A percentile compares a stretch with the other conserved stretches of the same genome.
phyloP scores from a whole-genome alignment of 2,329 filamentous ascomycete species.

The Metarhizium robertsii region DNA sequence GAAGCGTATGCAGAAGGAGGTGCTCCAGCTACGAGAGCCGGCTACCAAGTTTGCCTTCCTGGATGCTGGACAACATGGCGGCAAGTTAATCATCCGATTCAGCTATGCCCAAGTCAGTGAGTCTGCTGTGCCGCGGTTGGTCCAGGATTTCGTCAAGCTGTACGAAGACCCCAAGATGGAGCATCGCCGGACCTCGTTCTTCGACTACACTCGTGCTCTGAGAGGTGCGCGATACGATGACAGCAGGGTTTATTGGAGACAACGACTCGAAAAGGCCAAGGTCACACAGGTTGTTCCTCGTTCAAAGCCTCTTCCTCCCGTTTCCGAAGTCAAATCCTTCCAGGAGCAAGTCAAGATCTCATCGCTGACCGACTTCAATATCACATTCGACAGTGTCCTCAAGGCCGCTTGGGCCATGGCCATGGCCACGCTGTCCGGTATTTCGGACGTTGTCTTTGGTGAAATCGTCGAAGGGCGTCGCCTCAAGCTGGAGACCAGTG shows the following conservation, averaged over 20 bases:
- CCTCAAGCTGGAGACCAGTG: slow-evolving; percentile 27
- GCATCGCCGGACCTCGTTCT: slow-evolving; percentile 32
- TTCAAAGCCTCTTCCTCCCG: slow-evolving; percentile 29
- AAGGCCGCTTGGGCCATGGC: slow-evolving; percentile 50
- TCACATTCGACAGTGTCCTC: slow-evolving; percentile 42
- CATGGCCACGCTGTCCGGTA: slow-evolving; percentile 38
- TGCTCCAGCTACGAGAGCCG: slow-evolving; percentile 32
- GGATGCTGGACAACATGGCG: slow-evolving; percentile 37
- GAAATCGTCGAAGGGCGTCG: slow-evolving; percentile 41
- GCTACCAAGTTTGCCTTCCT: slow-evolving; percentile 41
- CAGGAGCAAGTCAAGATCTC: slow-evolving; percentile 30
- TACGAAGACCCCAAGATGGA: slow-evolving; percentile 29
- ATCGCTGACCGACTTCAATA: slow-evolving; percentile 31
- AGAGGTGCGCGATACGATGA: slow-evolving; percentile 25
- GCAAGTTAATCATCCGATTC: slow-evolving; percentile 36
- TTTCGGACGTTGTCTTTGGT: slow-evolving; percentile 46
- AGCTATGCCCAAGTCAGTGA: slow-evolving; percentile 42
- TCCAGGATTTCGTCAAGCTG: slow-evolving; percentile 38
- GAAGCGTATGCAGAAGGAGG: slow-evolving; percentile 29
- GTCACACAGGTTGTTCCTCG: slow-evolving; percentile 38
- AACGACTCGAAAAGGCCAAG: slow-evolving; percentile 32
- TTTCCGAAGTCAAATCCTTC: slow-evolving; percentile 29
- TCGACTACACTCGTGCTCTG: slow-evolving; percentile 35
- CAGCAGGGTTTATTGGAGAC: slow-evolving; percentile 35
- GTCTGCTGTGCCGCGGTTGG: slow-evolving; percentile 32